Evolutionary conservation across 306 rosid genomes (phyloP), one percentile per base, ranked within the genome.

Genomic region (Fragaria nilgerrensis): DNA sequence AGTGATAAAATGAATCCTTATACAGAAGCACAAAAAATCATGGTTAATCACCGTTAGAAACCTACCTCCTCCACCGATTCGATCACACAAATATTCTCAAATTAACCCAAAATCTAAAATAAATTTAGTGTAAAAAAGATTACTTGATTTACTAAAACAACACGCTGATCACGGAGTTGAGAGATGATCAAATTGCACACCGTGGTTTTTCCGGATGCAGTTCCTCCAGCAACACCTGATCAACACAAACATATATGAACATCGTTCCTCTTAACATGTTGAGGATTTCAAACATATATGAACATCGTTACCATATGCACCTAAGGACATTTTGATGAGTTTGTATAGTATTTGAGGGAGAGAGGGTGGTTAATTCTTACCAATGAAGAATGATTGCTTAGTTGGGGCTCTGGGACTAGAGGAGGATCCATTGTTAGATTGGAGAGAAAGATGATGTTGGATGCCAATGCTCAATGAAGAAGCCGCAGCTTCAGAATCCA

Each of bases 181-280:
- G 80, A 77, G 80, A 77, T 77, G 52, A 77, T 77, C 75, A 67
- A 55, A 23, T 77, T 77, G 75, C 80, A 77, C 4, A 77, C 80
- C 2, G 80, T 77, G 5, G 80, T 77, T 68, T 77, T 77, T 5
- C 80, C 80, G 4, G 75, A 77, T 9, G 80, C 80, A 53, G 80
- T 77, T 17, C 80, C 80, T 52, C 80, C 80, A 4, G 80, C 80
- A 53, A 77, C 80, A 53, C 75, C 80, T 77, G 44, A 68, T 8
- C 39, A 39, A 37, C 22, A 67, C 6, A 68, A 12, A 68, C 9
- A 68, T 13, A 44, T 7, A 7, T 20, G 7, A 71, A 19, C 19
- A 72, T 15, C 5, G 9, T 5, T 3, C 36, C 36, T 32, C 36
- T 27, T 32, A 32, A 32, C 5, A 32, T 32, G 36, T 32, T 32